Evolutionary conservation across 2,329 filamentous ascomycete species (phyloP), one percentile per base, ranked within the genome.

Genomic region (Waltergamsia citrina): DNA sequence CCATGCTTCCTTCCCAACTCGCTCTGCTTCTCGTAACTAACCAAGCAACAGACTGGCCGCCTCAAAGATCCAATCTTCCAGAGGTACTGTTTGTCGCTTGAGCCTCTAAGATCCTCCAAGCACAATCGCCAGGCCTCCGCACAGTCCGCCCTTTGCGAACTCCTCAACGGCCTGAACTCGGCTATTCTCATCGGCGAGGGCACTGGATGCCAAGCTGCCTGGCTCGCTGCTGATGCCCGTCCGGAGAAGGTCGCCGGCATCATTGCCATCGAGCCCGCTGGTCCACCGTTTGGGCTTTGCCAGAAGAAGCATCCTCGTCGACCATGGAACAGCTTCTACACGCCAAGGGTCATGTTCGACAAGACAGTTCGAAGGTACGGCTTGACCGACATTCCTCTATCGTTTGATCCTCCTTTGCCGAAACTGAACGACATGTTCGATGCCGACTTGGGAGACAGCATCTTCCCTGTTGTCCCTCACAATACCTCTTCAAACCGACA

Each of bases 181-280:
- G 54, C 56, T 1, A 50, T 69, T 26, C 43, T 74, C 4, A 40
- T 78, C 9, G 63, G 63, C 0, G 66, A 77, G 40, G 69, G 65
- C 1, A 60, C 70, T 12, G 65, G 66, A 4, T 61, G 63, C 1
- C 54, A 54, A 9, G 59, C 61, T 38, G 60, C 55, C 7, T 71
- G 60, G 61, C 53, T 66, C 7, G 55, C 66, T 7, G 65, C 63
- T 3, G 72, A 78, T 41, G 48, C 52, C 3, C 47, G 59, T 4
- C 70, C 72, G 0, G 42, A 61, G 0, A 50, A 67, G 1, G 63
- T 75, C 3, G 60, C 59, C 15, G 63, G 53, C 1, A 59, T 74
- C 15, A 49, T 78, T 2, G 56, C 62, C 1, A 40, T 78, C 10
- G 73, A 77, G 43, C 71, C 71, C 0, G 47, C 54, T 4, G 71